Evolutionary conservation across 2,329 filamentous ascomycete genomes (phyloP).

Genomic region (Parafenestella ontariensis): DNA sequence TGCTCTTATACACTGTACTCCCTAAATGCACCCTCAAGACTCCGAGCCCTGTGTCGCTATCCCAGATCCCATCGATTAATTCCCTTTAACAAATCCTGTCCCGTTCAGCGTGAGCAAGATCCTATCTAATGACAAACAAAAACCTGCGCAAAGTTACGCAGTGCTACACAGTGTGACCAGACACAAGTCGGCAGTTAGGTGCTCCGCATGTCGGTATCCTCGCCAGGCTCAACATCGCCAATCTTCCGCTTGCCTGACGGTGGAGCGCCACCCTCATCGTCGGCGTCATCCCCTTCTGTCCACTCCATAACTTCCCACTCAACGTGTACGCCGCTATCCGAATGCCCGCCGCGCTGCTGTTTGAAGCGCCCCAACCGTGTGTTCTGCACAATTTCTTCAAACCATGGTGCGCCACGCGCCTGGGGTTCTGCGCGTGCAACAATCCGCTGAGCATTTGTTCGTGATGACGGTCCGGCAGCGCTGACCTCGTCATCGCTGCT

Average conservation of each 20-base stretch:
- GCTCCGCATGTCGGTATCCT: constrained; percentile 43
- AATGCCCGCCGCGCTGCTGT: constrained; percentile 65
- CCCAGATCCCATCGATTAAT: constrained; percentile 12
- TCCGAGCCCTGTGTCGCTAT: constrained; percentile 21
- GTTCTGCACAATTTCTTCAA: constrained; percentile 80
- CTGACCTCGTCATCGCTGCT: constrained; percentile 38
- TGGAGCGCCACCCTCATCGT: constrained; percentile 37
- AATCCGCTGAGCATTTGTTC: constrained; percentile 12
- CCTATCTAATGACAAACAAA: constrained; percentile 24
- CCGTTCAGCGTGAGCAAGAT: constrained; percentile 36
- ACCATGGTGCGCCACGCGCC: constrained; percentile 76
- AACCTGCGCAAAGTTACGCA: not conserved
- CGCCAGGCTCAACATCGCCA: constrained; percentile 34
- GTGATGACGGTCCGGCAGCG: constrained; percentile 21
- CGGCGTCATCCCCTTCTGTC: constrained; percentile 48
- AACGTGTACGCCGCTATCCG: constrained; percentile 70
- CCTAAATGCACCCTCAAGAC: constrained; percentile 21
- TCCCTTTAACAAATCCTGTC: constrained; percentile 8
- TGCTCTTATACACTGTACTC: constrained; percentile 11
- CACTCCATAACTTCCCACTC: constrained; percentile 88
- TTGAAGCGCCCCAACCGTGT: constrained; percentile 74
- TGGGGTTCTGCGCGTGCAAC: constrained; percentile 31
- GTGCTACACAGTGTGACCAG: not conserved
- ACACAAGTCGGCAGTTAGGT: constrained; percentile 16
- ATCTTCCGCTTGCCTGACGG: constrained; percentile 46